These are phyloP conservation scores for Apiospora hydei DNA, from an alignment of 2,329 filamentous ascomycete genomes.

Conservation along the genomic window DNA sequence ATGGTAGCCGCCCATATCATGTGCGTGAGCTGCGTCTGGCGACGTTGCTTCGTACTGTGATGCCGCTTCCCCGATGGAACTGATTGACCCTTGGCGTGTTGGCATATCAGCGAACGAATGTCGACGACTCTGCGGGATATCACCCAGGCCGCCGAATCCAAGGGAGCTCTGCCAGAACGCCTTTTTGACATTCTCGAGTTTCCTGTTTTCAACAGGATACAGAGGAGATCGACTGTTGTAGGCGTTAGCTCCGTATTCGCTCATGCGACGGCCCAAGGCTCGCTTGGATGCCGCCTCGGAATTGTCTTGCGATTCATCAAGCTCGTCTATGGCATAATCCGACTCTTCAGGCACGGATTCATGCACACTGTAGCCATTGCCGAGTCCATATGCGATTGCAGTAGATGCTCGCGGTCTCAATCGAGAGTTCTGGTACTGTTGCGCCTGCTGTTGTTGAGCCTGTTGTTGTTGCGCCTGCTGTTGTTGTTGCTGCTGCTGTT, in stretches of 20 bases:
- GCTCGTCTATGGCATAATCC: slow-evolving; percentile 76
- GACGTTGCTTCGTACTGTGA: slow-evolving; percentile 54
- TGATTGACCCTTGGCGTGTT: slow-evolving; percentile 69
- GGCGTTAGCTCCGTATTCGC: slow-evolving; percentile 58
- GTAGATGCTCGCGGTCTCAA: slow-evolving; percentile 67
- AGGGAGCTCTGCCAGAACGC: slow-evolving; percentile 75
- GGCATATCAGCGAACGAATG: slow-evolving; percentile 80
- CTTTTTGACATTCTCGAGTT: slow-evolving; percentile 70
- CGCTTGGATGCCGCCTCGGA: slow-evolving; percentile 50
- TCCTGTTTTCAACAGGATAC: slow-evolving; percentile 65
- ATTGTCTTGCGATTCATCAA: slow-evolving; percentile 67
- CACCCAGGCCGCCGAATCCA: slow-evolving; percentile 67
- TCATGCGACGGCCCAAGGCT: slow-evolving; percentile 60
- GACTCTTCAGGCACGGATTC: slow-evolving; percentile 69
- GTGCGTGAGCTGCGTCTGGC: slow-evolving; percentile 51
- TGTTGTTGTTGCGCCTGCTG: slow-evolving; percentile 29
- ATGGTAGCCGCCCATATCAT: slow-evolving; percentile 52
- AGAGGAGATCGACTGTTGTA: slow-evolving; percentile 50
- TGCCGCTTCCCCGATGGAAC: slow-evolving; percentile 62
- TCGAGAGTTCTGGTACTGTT: slow-evolving; percentile 61
- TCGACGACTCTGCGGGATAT: slow-evolving; percentile 75
- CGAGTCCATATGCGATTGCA: slow-evolving; percentile 57
- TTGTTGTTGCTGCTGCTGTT: slow-evolving; percentile 55
- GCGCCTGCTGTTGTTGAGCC: slow-evolving; percentile 33
- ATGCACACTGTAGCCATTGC: slow-evolving; percentile 66